Percentiles rank a stretch among this genome's conserved stretches.
Conservation (phyloP, 805 yeast genomes). For the Clavispora vitiphila region DNA sequence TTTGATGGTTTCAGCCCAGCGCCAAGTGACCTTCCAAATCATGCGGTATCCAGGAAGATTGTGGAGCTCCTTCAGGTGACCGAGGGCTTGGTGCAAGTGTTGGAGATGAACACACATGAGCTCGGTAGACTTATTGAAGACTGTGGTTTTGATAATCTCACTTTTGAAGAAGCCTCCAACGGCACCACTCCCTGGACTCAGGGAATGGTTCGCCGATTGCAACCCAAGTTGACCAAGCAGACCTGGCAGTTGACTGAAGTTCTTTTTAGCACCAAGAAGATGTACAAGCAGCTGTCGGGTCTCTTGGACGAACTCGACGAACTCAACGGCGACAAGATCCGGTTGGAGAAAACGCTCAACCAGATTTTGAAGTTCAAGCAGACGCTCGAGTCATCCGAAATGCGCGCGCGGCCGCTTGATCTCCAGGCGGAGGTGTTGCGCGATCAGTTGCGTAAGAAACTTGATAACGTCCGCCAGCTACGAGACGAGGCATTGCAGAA, state of each 20-base stretch:
- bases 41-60: constrained; percentile 14
- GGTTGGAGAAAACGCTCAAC: constrained; percentile 23
- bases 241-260: neutral
- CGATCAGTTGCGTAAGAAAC: constrained; percentile 22
- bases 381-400: constrained; percentile 6
- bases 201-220: constrained; percentile 12
- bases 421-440: constrained; percentile 23
- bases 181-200: constrained; percentile 13
- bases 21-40: constrained; percentile 1
- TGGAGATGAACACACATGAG: constrained; percentile 16
- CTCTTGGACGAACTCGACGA: constrained; percentile 8
- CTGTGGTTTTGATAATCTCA: constrained; percentile 1
- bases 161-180: neutral
- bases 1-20: constrained; percentile 15
- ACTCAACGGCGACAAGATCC: constrained; percentile 13
- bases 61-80: constrained; percentile 21
- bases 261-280: neutral
- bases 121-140: constrained; percentile 11
- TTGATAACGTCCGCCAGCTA: constrained; percentile 17
- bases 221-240: neutral
- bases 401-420: constrained; percentile 27
- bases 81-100: constrained; percentile 20
- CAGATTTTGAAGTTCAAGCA: constrained; percentile 20
- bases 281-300: constrained; percentile 4
- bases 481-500: constrained; percentile 20